Evolutionary conservation across 208 protist genomes (phyloP).

Genomic region (Leishmania turanica): DNA sequence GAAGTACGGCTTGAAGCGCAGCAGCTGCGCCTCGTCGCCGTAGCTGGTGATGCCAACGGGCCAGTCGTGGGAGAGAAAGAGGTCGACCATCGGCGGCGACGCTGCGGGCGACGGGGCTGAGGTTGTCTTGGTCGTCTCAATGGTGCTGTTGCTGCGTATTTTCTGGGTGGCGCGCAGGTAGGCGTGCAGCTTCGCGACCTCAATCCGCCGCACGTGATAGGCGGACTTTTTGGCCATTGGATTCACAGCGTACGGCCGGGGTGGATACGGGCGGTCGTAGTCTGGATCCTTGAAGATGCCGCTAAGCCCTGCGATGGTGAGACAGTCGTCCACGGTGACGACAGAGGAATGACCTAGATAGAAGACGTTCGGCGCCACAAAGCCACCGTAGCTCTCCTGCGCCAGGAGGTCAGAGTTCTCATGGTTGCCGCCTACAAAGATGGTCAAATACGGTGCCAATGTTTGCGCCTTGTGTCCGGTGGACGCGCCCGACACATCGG

Average conservation of each 20-base stretch:
- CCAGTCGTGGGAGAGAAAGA: conserved; percentile 94
- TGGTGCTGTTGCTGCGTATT: conserved; percentile 9
- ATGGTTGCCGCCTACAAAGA: conserved; percentile 99
- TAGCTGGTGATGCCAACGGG: conserved; percentile 86
- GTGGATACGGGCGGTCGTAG: conserved; percentile 76
- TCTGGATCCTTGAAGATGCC: conserved; percentile 91
- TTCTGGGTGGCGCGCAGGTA: conserved; percentile 27
- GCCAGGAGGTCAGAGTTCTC: conserved; percentile 96
- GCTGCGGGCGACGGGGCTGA: background rate
- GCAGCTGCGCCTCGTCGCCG: conserved; percentile 75
- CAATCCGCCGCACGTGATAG: conserved; percentile 88
- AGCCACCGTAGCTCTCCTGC: conserved; percentile 96
- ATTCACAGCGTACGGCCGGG: conserved; percentile 63
- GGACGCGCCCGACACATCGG: conserved; percentile 21
- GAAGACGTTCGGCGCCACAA: conserved; percentile 98
- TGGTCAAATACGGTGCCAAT: conserved; percentile 96
- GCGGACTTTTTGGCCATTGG: conserved; percentile 62
- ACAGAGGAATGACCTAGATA: conserved; percentile 96
- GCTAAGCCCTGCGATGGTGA: conserved; percentile 80
- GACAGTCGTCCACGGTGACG: conserved; percentile 77
- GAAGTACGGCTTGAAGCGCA: conserved; percentile 89
- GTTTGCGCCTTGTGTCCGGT: conserved; percentile 1
- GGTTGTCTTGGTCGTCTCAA: background rate
- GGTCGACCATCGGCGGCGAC: conserved; percentile 45
- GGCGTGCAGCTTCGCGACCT: conserved; percentile 81